A percentile compares a stretch with the other conserved stretches of the same genome.
phyloP scores from a whole-genome alignment of 371 early-diverging fungal species.

The Sanchytrium tribonematis region DNA sequence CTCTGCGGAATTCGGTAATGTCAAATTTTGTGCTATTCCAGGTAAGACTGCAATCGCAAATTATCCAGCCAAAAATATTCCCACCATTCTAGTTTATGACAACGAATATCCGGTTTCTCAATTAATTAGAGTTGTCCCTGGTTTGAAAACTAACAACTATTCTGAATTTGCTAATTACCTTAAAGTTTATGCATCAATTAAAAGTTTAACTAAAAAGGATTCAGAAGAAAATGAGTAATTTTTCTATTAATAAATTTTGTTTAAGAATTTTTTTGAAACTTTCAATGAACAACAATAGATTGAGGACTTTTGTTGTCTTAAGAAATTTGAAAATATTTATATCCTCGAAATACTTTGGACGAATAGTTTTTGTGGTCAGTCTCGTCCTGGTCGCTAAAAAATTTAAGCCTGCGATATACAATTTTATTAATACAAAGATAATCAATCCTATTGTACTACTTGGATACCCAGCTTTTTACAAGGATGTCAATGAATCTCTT shows the following conservation, averaged over 20 bases:
- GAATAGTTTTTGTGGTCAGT: background rate
- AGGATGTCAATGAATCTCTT: background rate
- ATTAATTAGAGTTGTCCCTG: background rate
- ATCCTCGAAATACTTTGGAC: background rate
- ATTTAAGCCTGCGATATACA: background rate
- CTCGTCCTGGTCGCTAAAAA: background rate
- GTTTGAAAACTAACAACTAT: background rate
- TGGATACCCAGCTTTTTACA: background rate
- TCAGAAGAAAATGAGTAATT: too few relatives aligned
- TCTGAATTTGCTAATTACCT: background rate
- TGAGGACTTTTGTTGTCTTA: too few relatives aligned
- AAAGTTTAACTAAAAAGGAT: too few relatives aligned
- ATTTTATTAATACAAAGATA: background rate
- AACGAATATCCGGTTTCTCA: background rate
- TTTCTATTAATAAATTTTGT: too few relatives aligned
- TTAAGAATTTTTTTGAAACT: too few relatives aligned
- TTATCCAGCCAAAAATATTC: background rate
- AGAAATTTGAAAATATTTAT: background rate
- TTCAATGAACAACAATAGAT: too few relatives aligned
- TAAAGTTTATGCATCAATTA: too few relatives aligned
- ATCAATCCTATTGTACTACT: background rate
- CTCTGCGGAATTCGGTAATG: background rate
- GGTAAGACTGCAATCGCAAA: background rate
- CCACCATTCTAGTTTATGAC: background rate
- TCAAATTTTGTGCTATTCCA: background rate